A percentile compares a stretch with the other conserved stretches of the same genome.
Conservation (phyloP, 345 rosid genomes). For the Nasturtium officinale region DNA sequence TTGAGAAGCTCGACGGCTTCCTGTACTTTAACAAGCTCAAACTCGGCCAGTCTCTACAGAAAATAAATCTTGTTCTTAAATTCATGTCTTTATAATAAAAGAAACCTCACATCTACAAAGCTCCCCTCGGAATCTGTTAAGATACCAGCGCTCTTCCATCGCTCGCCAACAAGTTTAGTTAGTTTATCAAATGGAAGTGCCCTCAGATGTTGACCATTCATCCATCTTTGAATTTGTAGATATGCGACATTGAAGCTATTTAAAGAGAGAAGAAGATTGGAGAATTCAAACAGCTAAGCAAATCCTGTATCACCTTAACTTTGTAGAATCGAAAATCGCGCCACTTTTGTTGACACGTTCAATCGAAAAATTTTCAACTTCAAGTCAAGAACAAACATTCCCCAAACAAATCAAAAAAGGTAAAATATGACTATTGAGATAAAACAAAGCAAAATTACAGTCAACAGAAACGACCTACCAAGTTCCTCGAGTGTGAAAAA, state of each 20-base stretch:
- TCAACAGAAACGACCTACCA: constrained; percentile 51
- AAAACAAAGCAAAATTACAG: neutral
- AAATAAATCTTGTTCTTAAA: neutral
- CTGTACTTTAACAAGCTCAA: constrained; percentile 50
- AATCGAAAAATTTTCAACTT: constrained; percentile 86
- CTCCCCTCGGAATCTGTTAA: constrained; percentile 63
- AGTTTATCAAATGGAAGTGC: constrained; percentile 66
- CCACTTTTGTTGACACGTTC: constrained; percentile 90
- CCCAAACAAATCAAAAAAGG: constrained; percentile 29
- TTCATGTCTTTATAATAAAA: constrained; percentile 2
- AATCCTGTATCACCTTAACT: constrained; percentile 59
- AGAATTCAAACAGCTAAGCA: constrained; percentile 29
- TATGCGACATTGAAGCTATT: neutral
- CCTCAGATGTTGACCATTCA: constrained; percentile 92
- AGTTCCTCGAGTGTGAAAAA: constrained; percentile 81
- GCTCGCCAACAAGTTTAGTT: constrained; percentile 72
- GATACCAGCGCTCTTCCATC: constrained; percentile 74
- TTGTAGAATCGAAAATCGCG: constrained; percentile 80
- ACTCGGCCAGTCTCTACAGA: constrained; percentile 14
- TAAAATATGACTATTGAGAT: neutral
- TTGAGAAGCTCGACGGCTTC: constrained; percentile 85
- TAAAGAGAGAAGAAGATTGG: neutral
- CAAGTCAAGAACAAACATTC: constrained; percentile 39
- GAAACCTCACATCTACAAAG: constrained; percentile 65
- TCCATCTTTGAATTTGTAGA: constrained; percentile 67